Percentiles rank a stretch among this genome's conserved stretches.
Evolutionary conservation across 2,329 filamentous ascomycete species (phyloP).

Genomic region (Fusarium tanahbumbuense): DNA sequence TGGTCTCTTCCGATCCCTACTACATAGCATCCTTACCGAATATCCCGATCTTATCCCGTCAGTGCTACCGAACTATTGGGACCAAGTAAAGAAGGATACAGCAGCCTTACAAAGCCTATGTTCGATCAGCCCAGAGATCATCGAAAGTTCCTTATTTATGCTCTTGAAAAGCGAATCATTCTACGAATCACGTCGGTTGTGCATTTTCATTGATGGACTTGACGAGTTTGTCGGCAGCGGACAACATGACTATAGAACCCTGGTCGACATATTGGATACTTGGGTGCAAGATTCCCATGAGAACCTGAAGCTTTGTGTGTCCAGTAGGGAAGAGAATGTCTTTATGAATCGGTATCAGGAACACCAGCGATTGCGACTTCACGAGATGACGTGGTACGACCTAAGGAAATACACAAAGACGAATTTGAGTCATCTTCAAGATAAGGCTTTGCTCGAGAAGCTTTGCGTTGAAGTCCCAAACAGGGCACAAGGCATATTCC

Average conservation of each 20-base stretch:
- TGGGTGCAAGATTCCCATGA: fast-evolving
- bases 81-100: fast-evolving
- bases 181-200: fast-evolving
- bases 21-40: fast-evolving
- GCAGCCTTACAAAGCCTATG: fast-evolving
- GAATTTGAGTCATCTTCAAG: fast-evolving
- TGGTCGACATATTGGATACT: neutral
- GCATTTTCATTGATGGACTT: neutral
- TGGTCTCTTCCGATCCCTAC: fast-evolving
- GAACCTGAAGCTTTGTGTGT: fast-evolving
- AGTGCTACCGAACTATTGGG: neutral
- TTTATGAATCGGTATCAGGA: neutral
- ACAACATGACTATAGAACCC: fast-evolving
- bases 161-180: fast-evolving
- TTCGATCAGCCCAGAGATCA: fast-evolving
- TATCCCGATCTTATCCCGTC: neutral
- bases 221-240: neutral
- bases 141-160: fast-evolving
- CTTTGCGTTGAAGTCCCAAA: fast-evolving
- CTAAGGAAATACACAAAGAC: neutral
- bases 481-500: neutral
- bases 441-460: fast-evolving
- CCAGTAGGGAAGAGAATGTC: neutral
- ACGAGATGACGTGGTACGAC: neutral
- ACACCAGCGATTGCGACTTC: fast-evolving